A percentile compares a stretch with the other conserved stretches of the same genome.
Conservation (phyloP, 108 stramenopile species). For the Cyclotella distinguenda region DNA sequence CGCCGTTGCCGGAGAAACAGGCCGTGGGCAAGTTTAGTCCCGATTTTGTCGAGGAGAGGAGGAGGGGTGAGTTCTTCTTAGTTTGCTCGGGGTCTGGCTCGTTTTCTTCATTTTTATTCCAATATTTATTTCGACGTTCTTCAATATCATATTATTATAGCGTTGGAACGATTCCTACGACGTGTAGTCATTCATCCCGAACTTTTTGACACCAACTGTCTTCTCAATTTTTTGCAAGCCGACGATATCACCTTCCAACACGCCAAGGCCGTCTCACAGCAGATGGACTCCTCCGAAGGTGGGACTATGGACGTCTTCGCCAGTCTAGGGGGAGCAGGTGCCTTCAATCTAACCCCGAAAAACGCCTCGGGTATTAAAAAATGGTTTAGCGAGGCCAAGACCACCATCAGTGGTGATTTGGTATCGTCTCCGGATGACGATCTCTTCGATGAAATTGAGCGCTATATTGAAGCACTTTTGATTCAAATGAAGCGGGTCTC, state of each 20-base stretch:
- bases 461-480: conserved; percentile 88
- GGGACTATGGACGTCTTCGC: conserved; percentile 12
- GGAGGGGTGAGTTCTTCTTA: conserved; percentile 35
- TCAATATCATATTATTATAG: no score
- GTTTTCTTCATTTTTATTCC: no score
- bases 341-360: conserved; percentile 38
- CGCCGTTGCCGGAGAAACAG: conserved; percentile 97
- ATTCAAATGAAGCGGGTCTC: conserved; percentile 91
- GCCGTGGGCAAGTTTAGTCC: conserved; percentile 88
- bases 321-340: conserved; percentile 33
- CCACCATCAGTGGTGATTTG: conserved; percentile 74
- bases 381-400: conserved; percentile 90
- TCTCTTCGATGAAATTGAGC: conserved; percentile 88
- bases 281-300: conserved; percentile 13
- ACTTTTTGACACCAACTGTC: conserved; percentile 68
- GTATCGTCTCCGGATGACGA: conserved; percentile 88
- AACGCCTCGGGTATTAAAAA: conserved; percentile 80
- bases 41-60: conserved; percentile 87
- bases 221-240: conserved; percentile 89
- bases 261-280: conserved; percentile 60
- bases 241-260: conserved; percentile 86
- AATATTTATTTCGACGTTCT: no score
- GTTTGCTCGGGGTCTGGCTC: no score
- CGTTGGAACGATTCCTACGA: conserved; percentile 86
- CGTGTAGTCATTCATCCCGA: conserved; percentile 91